Conservation (phyloP, 2,329 filamentous ascomycete species). For the Mycosphaerella arachidis region DNA sequence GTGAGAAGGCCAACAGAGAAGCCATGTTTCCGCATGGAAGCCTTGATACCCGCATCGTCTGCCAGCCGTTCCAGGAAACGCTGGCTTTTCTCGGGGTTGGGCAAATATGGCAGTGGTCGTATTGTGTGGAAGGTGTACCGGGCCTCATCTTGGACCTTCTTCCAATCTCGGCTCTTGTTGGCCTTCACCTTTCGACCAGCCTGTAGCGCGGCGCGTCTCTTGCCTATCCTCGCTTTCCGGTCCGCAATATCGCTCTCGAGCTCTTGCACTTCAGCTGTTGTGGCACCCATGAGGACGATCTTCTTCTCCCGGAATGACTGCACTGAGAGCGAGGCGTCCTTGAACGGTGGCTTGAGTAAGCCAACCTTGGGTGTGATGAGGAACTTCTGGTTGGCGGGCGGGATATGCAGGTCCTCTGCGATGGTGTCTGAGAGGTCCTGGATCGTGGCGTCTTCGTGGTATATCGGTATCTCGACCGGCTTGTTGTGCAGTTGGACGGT, state of each 20-base stretch:
- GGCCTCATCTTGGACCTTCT: constrained; percentile 52
- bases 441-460: constrained; percentile 48
- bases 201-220: constrained; percentile 36
- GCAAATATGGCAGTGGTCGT: constrained; percentile 70
- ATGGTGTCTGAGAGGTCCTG: constrained; percentile 58
- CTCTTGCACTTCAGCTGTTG: constrained; percentile 55
- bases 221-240: constrained; percentile 45
- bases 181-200: constrained; percentile 36
- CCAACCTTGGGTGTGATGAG: constrained; percentile 60
- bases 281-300: constrained; percentile 62
- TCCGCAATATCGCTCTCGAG: constrained; percentile 49
- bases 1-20: constrained; percentile 83
- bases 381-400: constrained; percentile 62
- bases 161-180: constrained; percentile 39
- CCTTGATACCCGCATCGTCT: constrained; percentile 78
- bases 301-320: constrained; percentile 52
- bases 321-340: constrained; percentile 51
- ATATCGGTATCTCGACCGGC: constrained; percentile 45
- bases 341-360: constrained; percentile 61
- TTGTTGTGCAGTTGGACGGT: constrained; percentile 54
- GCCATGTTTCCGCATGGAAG: constrained; percentile 76
- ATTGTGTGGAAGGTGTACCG: constrained; percentile 79
- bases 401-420: constrained; percentile 54
- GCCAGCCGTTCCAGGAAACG: constrained; percentile 70
- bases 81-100: constrained; percentile 66